Evolutionary conservation across 768 basidiomycete species (phyloP).

Genomic region (Pleurotus giganteus): DNA sequence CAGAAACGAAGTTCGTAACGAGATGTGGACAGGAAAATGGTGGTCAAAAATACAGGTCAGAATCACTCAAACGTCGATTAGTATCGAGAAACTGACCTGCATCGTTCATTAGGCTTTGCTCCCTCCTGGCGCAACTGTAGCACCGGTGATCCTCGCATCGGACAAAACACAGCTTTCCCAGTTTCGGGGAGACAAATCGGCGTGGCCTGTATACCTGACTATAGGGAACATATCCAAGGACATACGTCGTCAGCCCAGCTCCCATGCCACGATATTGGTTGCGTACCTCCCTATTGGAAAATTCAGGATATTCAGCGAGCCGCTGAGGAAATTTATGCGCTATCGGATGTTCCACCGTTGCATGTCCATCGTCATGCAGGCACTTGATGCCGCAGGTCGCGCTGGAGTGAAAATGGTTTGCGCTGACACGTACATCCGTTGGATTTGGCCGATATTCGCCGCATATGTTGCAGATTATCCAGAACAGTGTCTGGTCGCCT

Average conservation of each 20-base stretch:
- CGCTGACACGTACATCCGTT: constrained; percentile 31
- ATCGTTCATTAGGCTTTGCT: neutral
- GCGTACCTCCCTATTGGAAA: constrained; percentile 39
- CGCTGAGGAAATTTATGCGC: constrained; percentile 16
- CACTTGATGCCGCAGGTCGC: constrained; percentile 23
- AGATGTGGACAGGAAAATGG: constrained; percentile 17
- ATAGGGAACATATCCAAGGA: constrained; percentile 45
- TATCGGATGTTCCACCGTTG: constrained; percentile 35
- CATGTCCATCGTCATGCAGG: constrained; percentile 25
- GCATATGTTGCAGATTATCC: constrained; percentile 30
- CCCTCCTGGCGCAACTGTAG: constrained; percentile 14
- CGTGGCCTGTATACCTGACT: constrained; percentile 48
- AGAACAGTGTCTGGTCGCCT: constrained; percentile 36
- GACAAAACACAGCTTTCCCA: constrained; percentile 17
- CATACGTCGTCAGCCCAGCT: constrained; percentile 33
- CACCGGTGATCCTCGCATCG: constrained; percentile 9
- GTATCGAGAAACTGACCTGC: neutral
- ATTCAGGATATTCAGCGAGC: constrained; percentile 25
- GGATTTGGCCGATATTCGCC: constrained; percentile 13
- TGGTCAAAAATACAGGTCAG: constrained; percentile 21
- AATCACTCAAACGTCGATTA: constrained; percentile 16
- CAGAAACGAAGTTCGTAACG: constrained; percentile 14
- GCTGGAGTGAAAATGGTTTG: constrained; percentile 24
- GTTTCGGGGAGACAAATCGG: constrained; percentile 27
- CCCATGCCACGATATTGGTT: constrained; percentile 30